Base-by-base conservation (phyloP, 2,329 filamentous ascomycete species). In the Fusarium drepaniforme region DNA sequence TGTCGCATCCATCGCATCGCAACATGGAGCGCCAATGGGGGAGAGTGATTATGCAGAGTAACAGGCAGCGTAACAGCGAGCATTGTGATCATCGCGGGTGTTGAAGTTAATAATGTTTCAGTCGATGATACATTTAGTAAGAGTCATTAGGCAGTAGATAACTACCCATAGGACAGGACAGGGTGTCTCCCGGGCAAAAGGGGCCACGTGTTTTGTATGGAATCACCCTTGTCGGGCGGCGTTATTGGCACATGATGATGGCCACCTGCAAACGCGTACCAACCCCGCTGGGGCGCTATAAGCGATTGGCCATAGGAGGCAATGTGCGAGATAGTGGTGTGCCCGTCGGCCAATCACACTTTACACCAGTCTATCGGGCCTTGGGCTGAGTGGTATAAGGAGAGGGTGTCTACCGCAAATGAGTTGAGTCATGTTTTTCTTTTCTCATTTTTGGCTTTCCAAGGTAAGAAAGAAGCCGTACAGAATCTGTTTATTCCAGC, bases 271-370 rank as follows among this genome's bases (percentile, higher is more conserved):
- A 53, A 53, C 49, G 49, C 28, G 49, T 33, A 53, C 49, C 49
- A 53, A 53, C 49, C 49, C 49, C 49, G 49, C 49, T 53, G 49
- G 49, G 49, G 49, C 49, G 49, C 49, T 53, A 53, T 53, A 53
- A 53, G 49, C 49, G 49, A 53, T 53, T 53, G 49, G 49, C 49
- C 49, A 33, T 53, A 53, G 25, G 49, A 21, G 49, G 49, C 49
- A 53, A 53, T 53, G 49, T 33, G 28, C n/a, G 18, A 53, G 49
- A 53, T 53, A 53, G 49, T 53, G 49, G 49, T 53, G 49, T 53
- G 49, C 28, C 49, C 25, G 49, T 53, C 49, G 49, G 49, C 49
- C 49, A 53, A 53, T 53, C 49, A 53, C 18, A 18, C 25, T 53
- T n/a, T 53, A 16, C 25, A 30, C 49, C 49, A 53, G 49, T 53